A percentile compares a stretch with the other conserved stretches of the same genome.
These are phyloP conservation scores for Aspergillus ruber DNA, from an alignment of 2,329 filamentous ascomycete species.

Conservation along the genomic window DNA sequence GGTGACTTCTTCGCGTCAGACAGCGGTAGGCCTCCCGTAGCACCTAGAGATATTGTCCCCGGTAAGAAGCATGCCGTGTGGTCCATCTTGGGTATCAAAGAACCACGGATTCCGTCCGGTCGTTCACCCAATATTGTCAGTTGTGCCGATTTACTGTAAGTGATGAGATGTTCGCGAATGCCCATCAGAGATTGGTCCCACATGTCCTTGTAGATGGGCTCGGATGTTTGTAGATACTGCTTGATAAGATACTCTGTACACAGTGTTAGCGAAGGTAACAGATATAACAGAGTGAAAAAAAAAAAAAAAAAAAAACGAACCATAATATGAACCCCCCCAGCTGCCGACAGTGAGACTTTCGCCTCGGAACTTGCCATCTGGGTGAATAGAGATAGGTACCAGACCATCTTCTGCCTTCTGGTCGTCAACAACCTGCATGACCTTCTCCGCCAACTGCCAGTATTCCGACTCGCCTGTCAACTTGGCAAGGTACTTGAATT, in stretches of 20 bases:
- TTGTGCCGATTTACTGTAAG: constrained; percentile 72
- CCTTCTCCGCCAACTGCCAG: constrained; percentile 86
- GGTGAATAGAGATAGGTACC: constrained; percentile 84
- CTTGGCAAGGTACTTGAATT: constrained; percentile 95
- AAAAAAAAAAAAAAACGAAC: constrained; percentile 23
- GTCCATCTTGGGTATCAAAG: constrained; percentile 86
- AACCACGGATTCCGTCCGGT: constrained; percentile 61
- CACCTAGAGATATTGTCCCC: constrained; percentile 84
- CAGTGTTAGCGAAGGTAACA: constrained; percentile 5
- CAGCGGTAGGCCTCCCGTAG: constrained; percentile 71
- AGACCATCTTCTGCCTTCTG: constrained; percentile 74
- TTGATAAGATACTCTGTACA: constrained; percentile 84
- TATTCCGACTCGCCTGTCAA: constrained; percentile 87
- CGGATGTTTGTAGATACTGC: constrained; percentile 91
- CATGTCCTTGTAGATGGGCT: constrained; percentile 81
- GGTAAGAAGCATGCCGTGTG: constrained; percentile 97
- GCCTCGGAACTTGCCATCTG: constrained; percentile 73
- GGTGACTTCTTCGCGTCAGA: constrained; percentile 65
- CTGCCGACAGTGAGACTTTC: constrained; percentile 86
- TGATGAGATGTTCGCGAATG: constrained; percentile 84
- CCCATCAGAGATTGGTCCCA: constrained; percentile 83
- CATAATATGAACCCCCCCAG: constrained; percentile 93
- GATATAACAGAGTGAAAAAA: background rate
- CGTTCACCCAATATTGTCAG: constrained; percentile 89
- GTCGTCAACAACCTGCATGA: constrained; percentile 84